Evolutionary conservation across 2,329 filamentous ascomycete genomes (phyloP).

Genomic region (Colletotrichum sp.): DNA sequence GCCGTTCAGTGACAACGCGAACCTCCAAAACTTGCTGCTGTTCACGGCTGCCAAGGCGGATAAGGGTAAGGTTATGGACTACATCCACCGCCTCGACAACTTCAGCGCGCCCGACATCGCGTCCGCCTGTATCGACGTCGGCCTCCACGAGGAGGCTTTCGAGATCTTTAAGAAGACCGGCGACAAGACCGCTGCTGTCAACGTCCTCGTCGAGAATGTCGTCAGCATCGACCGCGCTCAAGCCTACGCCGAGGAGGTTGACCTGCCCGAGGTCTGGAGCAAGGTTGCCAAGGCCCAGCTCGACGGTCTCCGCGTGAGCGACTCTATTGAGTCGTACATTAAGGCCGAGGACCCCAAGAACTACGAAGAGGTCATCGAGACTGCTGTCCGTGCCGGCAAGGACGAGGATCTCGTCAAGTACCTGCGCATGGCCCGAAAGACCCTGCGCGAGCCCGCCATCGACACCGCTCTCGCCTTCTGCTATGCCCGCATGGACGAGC

Average conservation of each 20-base stretch:
- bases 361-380: constrained; percentile 95
- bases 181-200: constrained; percentile 84
- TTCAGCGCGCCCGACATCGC: constrained; percentile 95
- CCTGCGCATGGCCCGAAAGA: constrained; percentile 97
- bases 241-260: constrained; percentile 93
- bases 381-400: constrained; percentile 92
- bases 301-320: constrained; percentile 89
- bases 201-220: constrained; percentile 93
- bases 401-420: constrained; percentile 97
- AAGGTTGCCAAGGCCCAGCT: constrained; percentile 97
- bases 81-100: constrained; percentile 88
- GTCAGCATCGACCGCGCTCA: constrained; percentile 98
- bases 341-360: constrained; percentile 92
- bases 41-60: constrained; percentile 97
- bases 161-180: constrained; percentile 98
- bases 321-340: constrained; percentile 97
- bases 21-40: constrained; percentile 94
- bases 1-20: constrained; percentile 96
- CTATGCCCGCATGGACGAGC: constrained; percentile 89
- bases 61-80: constrained; percentile 92
- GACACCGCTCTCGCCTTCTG: constrained; percentile 95
- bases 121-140: constrained; percentile 90
- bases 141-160: constrained; percentile 94
- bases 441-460: constrained; percentile 88
- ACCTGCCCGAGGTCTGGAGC: constrained; percentile 96